Percentiles rank a stretch among this genome's conserved stretches.
Conservation (phyloP, 2,329 filamentous ascomycete genomes). For the Fusarium nygamai region DNA sequence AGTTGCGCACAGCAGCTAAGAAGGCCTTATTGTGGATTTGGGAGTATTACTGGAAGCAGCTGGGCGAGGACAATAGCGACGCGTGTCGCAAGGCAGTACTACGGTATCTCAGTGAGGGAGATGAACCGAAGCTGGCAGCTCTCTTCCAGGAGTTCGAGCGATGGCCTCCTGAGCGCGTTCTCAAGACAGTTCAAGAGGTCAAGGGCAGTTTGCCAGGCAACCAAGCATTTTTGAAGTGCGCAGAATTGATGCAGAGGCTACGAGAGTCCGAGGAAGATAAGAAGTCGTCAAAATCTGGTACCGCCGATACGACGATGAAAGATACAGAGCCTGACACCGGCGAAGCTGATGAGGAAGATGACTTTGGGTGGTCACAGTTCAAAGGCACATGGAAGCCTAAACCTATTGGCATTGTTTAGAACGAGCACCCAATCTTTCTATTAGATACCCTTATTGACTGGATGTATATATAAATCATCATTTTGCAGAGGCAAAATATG, state of each 20-base stretch:
- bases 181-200: conserved; percentile 53
- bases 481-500: background rate
- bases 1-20: conserved; percentile 74
- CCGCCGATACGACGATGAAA: conserved; percentile 15
- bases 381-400: conserved; percentile 65
- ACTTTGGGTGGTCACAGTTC: conserved; percentile 58
- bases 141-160: conserved; percentile 46
- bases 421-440: background rate
- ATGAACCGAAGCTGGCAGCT: conserved; percentile 39
- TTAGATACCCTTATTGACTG: conserved; percentile 21
- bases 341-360: conserved; percentile 36
- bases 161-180: conserved; percentile 51
- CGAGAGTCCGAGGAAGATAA: conserved; percentile 13
- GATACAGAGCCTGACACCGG: conserved; percentile 29
- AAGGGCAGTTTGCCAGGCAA: conserved; percentile 54
- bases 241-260: conserved; percentile 57
- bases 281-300: conserved; percentile 15
- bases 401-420: conserved; percentile 65
- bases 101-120: conserved; percentile 51
- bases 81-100: conserved; percentile 51
- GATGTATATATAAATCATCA: background rate
- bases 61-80: conserved; percentile 47
- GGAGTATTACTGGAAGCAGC: conserved; percentile 82
- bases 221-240: conserved; percentile 54
- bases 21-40: conserved; percentile 86